Percentiles rank a stretch among this genome's conserved stretches.
These are phyloP conservation scores for Verticillium tricorpus DNA, from an alignment of 2,329 filamentous ascomycete species.

Conservation along the genomic window DNA sequence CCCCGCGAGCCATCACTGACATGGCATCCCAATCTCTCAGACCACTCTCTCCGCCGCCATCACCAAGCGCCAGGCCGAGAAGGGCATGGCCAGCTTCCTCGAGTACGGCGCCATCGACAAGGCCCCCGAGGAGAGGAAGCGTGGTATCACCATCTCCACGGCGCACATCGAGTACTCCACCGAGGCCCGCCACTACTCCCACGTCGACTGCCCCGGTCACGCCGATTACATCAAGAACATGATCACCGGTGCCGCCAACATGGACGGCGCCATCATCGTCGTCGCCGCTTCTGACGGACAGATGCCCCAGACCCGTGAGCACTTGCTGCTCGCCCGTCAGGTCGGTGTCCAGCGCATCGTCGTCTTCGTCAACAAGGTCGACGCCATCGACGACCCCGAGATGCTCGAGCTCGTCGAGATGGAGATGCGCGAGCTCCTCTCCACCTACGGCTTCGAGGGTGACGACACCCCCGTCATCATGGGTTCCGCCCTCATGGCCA, in stretches of 20 bases:
- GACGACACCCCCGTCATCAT: constrained; percentile 97
- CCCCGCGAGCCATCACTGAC: neutral
- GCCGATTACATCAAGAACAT: constrained; percentile 99
- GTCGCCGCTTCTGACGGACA: constrained; percentile 97
- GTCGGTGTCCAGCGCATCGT: constrained; percentile 98
- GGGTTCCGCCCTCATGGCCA: constrained; percentile 91
- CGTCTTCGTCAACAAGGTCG: constrained; percentile 99
- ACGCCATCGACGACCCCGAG: constrained; percentile 94
- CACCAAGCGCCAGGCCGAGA: constrained; percentile 95
- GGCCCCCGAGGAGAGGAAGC: constrained; percentile 98
- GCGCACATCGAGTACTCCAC: constrained; percentile 98
- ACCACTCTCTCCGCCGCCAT: constrained; percentile 98
- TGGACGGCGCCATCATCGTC: constrained; percentile 98
- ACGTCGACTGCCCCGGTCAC: constrained; percentile 99
- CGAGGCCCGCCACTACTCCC: constrained; percentile 91
- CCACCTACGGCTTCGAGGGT: constrained; percentile 91
- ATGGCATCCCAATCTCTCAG: constrained; percentile 41
- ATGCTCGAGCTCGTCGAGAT: constrained; percentile 99
- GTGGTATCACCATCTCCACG: constrained; percentile 98
- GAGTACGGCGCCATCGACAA: constrained; percentile 99
- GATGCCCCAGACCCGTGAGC: constrained; percentile 99
- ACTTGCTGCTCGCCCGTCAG: constrained; percentile 94
- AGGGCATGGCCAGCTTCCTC: constrained; percentile 89
- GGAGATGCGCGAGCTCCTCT: constrained; percentile 98
- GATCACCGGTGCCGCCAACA: constrained; percentile 99